These are phyloP conservation scores for Apocynum venetum DNA, from an alignment of 257 asterid genomes.

Conservation along the genomic window DNA sequence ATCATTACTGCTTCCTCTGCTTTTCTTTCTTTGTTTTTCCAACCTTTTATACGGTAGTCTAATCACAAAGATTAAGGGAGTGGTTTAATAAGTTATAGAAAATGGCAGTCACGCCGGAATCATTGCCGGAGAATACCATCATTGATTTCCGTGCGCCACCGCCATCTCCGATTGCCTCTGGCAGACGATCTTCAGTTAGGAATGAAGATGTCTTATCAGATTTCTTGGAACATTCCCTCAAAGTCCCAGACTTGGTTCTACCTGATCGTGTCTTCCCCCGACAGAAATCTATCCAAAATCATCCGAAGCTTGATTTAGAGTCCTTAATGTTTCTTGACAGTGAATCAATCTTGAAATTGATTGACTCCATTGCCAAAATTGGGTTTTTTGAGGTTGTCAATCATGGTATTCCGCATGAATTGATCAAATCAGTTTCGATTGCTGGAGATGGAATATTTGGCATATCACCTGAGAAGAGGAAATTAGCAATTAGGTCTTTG, in stretches of 20 bases:
- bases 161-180: constrained; percentile 83
- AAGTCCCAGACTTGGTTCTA: constrained; percentile 69
- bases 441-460: constrained; percentile 51
- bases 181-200: constrained; percentile 47
- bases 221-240: constrained; percentile 56
- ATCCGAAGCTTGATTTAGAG: constrained; percentile 50
- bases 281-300: constrained; percentile 44
- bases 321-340: constrained; percentile 19
- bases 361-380: constrained; percentile 34
- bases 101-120: constrained; percentile 50
- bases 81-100: not conserved
- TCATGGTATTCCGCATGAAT: constrained; percentile 60
- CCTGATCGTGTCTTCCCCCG: constrained; percentile 73
- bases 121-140: constrained; percentile 32
- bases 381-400: constrained; percentile 77
- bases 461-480: constrained; percentile 52
- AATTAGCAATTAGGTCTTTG: constrained; percentile 36
- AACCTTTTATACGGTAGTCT: not conserved
- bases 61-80: not conserved
- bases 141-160: constrained; percentile 88
- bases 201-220: constrained; percentile 68
- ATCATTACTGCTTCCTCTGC: constrained; percentile 69
- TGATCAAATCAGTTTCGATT: constrained; percentile 39
- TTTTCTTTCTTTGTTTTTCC: constrained; percentile 1
- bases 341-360: constrained; percentile 23